These are phyloP conservation scores for Claviceps africana DNA, from an alignment of 2,329 filamentous ascomycete genomes.

Conservation along the genomic window DNA sequence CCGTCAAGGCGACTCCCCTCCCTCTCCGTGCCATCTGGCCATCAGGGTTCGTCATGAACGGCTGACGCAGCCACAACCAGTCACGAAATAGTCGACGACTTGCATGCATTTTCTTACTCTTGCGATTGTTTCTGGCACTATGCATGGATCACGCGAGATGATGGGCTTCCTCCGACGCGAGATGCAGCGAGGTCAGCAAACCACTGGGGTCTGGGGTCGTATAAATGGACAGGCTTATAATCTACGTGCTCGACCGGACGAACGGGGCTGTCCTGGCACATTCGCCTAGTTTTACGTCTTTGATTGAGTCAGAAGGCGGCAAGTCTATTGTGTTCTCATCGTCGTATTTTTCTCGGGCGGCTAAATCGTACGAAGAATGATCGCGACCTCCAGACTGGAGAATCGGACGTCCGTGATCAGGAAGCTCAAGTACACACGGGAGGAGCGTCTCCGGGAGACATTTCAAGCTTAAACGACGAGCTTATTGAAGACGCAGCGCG, in stretches of 20 bases:
- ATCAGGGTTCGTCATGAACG: slow-evolving; percentile 5
- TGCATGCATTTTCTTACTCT: not conserved
- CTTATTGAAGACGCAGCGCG: not conserved
- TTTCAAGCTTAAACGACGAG: slow-evolving; percentile 3
- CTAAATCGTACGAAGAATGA: not conserved
- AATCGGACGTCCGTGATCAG: not conserved
- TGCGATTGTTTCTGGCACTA: not conserved
- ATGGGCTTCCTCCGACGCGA: not conserved
- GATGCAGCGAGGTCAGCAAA: not conserved
- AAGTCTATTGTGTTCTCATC: not conserved
- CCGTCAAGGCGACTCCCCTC: not conserved
- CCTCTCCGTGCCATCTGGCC: not conserved
- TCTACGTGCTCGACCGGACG: not conserved
- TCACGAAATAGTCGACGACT: not conserved
- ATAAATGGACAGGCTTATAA: not conserved
- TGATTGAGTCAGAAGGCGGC: not conserved
- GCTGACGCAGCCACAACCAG: not conserved
- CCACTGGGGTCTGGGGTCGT: no score
- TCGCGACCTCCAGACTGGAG: not conserved
- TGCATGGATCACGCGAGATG: not conserved
- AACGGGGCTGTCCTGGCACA: not conserved
- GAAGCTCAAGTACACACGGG: not conserved
- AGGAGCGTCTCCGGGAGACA: not conserved
- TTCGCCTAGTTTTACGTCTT: not conserved
- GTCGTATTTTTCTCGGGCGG: not conserved